Base-by-base conservation (phyloP, 495 filamentous ascomycete species). In the Xylaria sp. region DNA sequence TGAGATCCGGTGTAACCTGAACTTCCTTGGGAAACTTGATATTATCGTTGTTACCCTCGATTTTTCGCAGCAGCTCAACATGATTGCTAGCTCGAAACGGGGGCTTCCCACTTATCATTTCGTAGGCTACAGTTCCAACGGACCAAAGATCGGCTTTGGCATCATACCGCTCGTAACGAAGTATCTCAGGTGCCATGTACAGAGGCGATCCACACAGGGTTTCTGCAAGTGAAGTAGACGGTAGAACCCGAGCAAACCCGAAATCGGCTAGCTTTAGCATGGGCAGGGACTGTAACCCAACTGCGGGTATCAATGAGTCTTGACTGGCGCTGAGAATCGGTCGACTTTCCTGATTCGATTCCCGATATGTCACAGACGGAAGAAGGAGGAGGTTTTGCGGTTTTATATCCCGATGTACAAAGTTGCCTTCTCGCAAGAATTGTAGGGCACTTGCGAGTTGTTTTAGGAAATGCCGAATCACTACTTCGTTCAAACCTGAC, bases 191-290 rank as follows among this genome's bases (percentile, higher is more conserved):
- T 1, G 96, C 96, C 96, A 99, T 99, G 81, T 99, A 99, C 31
- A 99, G 86, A 17, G 96, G 96, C n/a, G 96, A 99, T 41, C 96
- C 96, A 79, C 96, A 99, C 7, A 99, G 86, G 3, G 96, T 99
- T 78, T 99, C 96, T 9, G 96, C 96, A 53, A 99, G 84, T 2
- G 95, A 93, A 1, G 95, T 95, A 12, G 91, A 87, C 8, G 95
- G 95, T 58, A 99, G 83, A 55, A 95, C 93, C 61, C 96, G 90
- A 64, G 96, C 96, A 77, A 99, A 99, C 2, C 96, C 96, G 73
- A 99, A 99, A 82, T 99, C 96, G 14, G 96, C 96, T 75, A 99
- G 90, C 82, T 99, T 99, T 65, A 99, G 86, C 90, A 97, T 97
- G 0, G 96, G 96, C 29, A 98, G 82, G 15, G 93, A 94, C 65